A percentile compares a stretch with the other conserved stretches of the same genome.
Conservation (phyloP, 345 rosid genomes). For the Microthlaspi erraticum region DNA sequence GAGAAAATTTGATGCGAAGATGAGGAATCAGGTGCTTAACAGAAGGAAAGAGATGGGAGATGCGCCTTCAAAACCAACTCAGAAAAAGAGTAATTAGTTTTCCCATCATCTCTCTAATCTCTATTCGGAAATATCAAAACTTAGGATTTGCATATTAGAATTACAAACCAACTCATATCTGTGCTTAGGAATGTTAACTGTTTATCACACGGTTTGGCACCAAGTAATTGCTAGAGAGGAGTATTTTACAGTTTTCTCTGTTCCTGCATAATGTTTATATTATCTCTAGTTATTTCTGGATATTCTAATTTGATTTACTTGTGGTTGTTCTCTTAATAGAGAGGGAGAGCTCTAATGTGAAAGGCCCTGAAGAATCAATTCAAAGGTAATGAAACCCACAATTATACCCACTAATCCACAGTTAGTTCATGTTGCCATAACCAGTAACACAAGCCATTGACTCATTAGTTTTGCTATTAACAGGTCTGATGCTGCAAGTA, state of each 20-base stretch:
- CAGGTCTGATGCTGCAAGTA: conserved; percentile 57
- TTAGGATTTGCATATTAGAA: conserved; percentile 9
- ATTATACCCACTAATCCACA: no score
- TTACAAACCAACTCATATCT: conserved; percentile 1
- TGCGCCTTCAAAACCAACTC: conserved; percentile 53
- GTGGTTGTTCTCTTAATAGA: conserved; percentile 50
- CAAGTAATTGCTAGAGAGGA: conserved; percentile 15
- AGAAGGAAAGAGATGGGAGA: conserved; percentile 71
- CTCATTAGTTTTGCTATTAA: conserved; percentile 23
- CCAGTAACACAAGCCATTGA: conserved; percentile 22
- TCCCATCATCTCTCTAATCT: conserved; percentile 11
- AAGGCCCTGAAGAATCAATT: conserved; percentile 47
- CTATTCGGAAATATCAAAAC: conserved; percentile 6
- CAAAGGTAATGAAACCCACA: conserved; percentile 54
- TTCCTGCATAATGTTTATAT: conserved; percentile 20
- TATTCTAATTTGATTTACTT: conserved; percentile 23
- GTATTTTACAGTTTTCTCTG: conserved; percentile 16
- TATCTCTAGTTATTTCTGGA: conserved; percentile 27
- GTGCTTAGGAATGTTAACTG: conserved; percentile 20
- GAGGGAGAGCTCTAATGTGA: conserved; percentile 60
- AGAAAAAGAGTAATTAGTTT: conserved; percentile 54
- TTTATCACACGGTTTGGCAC: conserved; percentile 12
- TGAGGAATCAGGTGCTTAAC: conserved; percentile 77
- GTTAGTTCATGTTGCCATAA: conserved; percentile 16
- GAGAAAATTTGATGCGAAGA: conserved; percentile 78